A percentile compares a stretch with the other conserved stretches of the same genome.
Conservation (phyloP, 331 rosid species). For the Saraca asoca region DNA sequence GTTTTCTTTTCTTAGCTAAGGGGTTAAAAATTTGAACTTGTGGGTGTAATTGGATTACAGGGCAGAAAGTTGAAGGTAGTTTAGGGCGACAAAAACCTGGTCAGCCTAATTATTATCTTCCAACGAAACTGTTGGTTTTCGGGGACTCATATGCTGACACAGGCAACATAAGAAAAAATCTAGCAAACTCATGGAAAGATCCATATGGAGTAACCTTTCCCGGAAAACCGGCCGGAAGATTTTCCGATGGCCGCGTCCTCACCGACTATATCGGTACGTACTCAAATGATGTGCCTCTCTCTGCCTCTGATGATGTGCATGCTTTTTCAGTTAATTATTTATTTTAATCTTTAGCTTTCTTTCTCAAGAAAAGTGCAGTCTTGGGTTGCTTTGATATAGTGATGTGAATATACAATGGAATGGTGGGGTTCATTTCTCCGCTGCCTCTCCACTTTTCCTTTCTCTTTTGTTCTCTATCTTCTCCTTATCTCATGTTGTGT, state of each 20-base stretch:
- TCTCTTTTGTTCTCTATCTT: background rate
- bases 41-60: constrained; percentile 2
- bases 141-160: constrained; percentile 52
- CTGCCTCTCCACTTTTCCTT: constrained; percentile 26
- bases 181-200: constrained; percentile 20
- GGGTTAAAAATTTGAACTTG: background rate
- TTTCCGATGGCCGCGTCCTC: constrained; percentile 46
- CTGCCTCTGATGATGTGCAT: background rate
- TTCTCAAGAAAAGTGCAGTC: background rate
- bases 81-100: background rate
- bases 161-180: constrained; percentile 25
- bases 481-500: background rate
- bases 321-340: background rate
- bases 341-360: background rate
- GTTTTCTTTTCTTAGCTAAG: too few species aligned
- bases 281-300: background rate
- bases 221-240: constrained; percentile 50
- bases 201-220: constrained; percentile 52
- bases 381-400: background rate
- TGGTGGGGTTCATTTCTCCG: constrained; percentile 27
- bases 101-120: background rate
- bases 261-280: constrained; percentile 39
- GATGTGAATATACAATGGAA: background rate
- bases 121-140: constrained; percentile 38
- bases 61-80: constrained; percentile 17